Evolutionary conservation across 2,329 filamentous ascomycete species (phyloP), one percentile per base, ranked within the genome.

Genomic region (Neonectria sp.): DNA sequence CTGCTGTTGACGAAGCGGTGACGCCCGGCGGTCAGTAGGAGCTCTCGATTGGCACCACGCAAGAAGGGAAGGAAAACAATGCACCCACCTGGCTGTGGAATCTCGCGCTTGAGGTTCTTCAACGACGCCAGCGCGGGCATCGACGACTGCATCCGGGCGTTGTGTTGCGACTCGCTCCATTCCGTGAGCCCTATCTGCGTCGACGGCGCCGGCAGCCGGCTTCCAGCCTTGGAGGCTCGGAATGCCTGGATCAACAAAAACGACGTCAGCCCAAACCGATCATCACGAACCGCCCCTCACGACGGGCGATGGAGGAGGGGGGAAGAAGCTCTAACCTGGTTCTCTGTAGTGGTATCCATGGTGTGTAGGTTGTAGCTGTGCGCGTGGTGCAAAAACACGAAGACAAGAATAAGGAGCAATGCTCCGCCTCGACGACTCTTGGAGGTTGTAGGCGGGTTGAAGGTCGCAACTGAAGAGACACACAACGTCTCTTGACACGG

Each of bases 111-210:
- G 67, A 86, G 63, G 13, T 80, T 81, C 67, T 83, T 83, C 24
- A 70, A 59, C 6, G 74, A 63, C n/a, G 83, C 77, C 12, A 82
- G 80, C 37, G 83, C 80, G 59, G 81, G 81, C 43, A 82, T 82
- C 0, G 83, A 77, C 2, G 80, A 77, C 56, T 85, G 85, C 12
- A 80, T 77, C 57, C 89, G 86, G 49, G 85, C 79, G 76, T 92
- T 91, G 79, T 82, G 83, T 74, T 91, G 88, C n/a, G 89, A 90
- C 8, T 90, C 87, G 74, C 82, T 85, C 71, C 89, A 86, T 74
- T 91, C 89, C 11, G 84, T 79, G 17, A 91, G 83, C 4, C 81
- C 73, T 65, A 71, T 67, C 37, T 72, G 65, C 40, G 73, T 67
- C 6, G 74, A 71, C 58, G 78, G 79, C 9, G 75, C 76, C 25